A percentile compares a stretch with the other conserved stretches of the same genome.
phyloP scores from a whole-genome alignment of 257 asterid genomes.

The Coffea canephora region DNA sequence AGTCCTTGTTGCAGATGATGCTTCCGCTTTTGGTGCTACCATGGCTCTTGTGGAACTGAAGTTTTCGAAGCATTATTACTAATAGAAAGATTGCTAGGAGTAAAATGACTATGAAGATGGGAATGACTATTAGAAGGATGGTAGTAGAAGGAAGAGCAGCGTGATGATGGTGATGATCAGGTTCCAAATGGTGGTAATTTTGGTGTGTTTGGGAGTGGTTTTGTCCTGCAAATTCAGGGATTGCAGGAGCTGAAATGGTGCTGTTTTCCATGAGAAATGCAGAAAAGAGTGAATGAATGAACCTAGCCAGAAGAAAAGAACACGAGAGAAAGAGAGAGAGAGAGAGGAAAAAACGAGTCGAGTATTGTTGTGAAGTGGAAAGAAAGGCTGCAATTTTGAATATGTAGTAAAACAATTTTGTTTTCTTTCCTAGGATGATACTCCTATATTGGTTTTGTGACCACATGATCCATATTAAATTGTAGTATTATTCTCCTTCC shows the following conservation, averaged over 20 bases:
- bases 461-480: conserved; percentile 28
- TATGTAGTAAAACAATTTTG: conserved; percentile 10
- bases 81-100: conserved; percentile 53
- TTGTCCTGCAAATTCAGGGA: conserved; percentile 6
- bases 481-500: conserved; percentile 8
- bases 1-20: conserved; percentile 30
- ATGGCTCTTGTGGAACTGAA: conserved; percentile 29
- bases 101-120: conserved; percentile 49
- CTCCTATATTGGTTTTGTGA: conserved; percentile 4
- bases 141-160: conserved; percentile 47
- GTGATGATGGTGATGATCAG: conserved; percentile 21
- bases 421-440: conserved; percentile 7
- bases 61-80: conserved; percentile 54
- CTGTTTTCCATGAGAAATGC: conserved; percentile 36
- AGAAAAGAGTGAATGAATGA: neutral
- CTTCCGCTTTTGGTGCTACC: conserved; percentile 24
- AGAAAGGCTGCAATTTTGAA: conserved; percentile 3
- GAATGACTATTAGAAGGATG: conserved; percentile 51
- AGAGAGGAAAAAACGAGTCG: neutral
- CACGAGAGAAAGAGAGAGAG: neutral
- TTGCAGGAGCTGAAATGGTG: conserved; percentile 18
- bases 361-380: neutral
- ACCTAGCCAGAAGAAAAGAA: neutral
- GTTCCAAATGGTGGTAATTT: conserved; percentile 15
- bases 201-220: conserved; percentile 19